Percentiles rank a stretch among this genome's conserved stretches.
Evolutionary conservation across 2,329 filamentous ascomycete genomes (phyloP).

Genomic region (Botryotinia calthae): DNA sequence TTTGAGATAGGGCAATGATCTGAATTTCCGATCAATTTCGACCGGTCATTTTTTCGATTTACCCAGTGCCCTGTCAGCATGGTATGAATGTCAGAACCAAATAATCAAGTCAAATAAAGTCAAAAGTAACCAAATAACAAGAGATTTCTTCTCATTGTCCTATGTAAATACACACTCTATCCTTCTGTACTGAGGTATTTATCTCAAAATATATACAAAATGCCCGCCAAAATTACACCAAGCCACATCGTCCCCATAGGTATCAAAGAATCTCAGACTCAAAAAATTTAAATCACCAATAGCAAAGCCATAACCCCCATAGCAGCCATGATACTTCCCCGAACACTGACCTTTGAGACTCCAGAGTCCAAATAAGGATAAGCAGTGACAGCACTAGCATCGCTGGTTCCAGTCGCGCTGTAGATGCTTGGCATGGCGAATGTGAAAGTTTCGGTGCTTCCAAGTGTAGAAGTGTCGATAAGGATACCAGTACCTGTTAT

Average conservation of each 20-base stretch:
- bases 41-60: neutral
- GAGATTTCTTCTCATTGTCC: neutral
- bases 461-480: conserved; percentile 3
- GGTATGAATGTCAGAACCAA: neutral
- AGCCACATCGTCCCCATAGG: neutral
- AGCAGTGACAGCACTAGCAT: conserved; percentile 3
- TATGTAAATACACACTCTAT: neutral
- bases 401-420: conserved; percentile 2
- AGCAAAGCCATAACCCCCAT: neutral
- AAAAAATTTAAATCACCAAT: conserved; percentile 1
- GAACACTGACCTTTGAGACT: neutral
- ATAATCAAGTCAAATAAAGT: neutral
- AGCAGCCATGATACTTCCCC: neutral
- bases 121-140: neutral
- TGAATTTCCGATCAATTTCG: neutral
- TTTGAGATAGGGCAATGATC: neutral
- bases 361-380: neutral
- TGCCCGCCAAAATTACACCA: neutral
- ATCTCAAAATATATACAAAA: neutral
- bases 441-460: conserved; percentile 4
- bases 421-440: conserved; percentile 13
- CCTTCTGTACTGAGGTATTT: neutral
- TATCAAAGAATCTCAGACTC: neutral
- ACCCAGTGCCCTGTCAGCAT: neutral
- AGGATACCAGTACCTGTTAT: conserved; percentile 3